These are phyloP conservation scores for Solanum rostratum DNA, from an alignment of 257 asterid species.

Conservation along the genomic window DNA sequence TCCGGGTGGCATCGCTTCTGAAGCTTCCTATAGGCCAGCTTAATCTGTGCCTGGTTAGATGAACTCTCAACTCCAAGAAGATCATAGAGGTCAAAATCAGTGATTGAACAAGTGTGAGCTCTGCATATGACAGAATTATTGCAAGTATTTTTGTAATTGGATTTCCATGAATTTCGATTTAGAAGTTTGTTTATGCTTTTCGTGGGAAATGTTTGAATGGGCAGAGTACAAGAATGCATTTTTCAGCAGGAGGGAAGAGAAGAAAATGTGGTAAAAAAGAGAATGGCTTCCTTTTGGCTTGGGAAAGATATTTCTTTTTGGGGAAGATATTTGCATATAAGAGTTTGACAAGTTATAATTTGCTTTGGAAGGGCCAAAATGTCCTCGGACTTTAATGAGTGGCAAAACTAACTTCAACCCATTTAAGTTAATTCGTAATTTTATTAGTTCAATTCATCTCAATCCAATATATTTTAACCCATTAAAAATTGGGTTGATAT, in stretches of 20 bases:
- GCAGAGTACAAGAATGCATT: constrained; percentile 39
- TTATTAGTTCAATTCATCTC: rapidly evolving
- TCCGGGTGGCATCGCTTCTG: constrained; percentile 97
- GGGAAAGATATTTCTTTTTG: background rate
- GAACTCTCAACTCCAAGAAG: constrained; percentile 70
- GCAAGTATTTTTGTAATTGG: background rate
- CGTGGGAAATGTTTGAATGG: constrained; percentile 16
- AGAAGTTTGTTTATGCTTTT: constrained; percentile 10
- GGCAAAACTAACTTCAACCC: too few species aligned
- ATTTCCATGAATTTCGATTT: constrained; percentile 6
- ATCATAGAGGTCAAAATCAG: constrained; percentile 76
- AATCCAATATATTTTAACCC: too few species aligned
- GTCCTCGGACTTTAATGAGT: background rate
- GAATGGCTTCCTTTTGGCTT: background rate
- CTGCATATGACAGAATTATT: constrained; percentile 18
- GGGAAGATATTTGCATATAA: background rate
- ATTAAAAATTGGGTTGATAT: too few species aligned
- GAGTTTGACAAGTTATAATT: background rate
- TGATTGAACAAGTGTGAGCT: constrained; percentile 25
- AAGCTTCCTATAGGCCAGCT: constrained; percentile 62
- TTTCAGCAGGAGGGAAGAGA: background rate
- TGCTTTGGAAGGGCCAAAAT: background rate
- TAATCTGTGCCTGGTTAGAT: constrained; percentile 46
- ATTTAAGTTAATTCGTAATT: too few species aligned
- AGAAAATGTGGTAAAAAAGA: background rate